A percentile compares a stretch with the other conserved stretches of the same genome.
phyloP scores from a whole-genome alignment of 176 grass and related monocot species.

The Chrysopogon serrulatus region DNA sequence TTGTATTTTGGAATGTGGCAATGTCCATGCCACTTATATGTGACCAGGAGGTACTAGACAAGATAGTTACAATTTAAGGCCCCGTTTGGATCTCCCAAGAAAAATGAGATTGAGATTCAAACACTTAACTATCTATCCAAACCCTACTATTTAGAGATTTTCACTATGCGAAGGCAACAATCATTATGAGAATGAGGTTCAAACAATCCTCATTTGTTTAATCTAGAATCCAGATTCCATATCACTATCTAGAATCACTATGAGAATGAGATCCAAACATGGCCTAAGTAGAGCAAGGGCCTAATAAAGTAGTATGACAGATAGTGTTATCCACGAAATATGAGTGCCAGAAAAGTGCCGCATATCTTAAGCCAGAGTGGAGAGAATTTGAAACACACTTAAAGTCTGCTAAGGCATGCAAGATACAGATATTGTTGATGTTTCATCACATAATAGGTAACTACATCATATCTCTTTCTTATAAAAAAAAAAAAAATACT shows the following conservation, averaged over 20 bases:
- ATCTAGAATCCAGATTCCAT: not conserved
- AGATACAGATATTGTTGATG: constrained; percentile 1
- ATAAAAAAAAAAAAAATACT: not conserved
- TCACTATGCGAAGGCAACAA: not conserved
- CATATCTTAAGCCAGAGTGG: not conserved
- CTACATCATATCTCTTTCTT: not conserved
- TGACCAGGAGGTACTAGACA: not conserved
- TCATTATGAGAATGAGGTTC: not conserved
- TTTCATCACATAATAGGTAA: constrained; percentile 16
- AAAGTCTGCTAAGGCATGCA: not conserved
- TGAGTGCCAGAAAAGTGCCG: constrained; percentile 2
- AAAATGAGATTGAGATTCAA: not conserved
- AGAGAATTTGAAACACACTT: not conserved
- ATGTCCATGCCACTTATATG: not conserved
- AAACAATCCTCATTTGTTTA: not conserved
- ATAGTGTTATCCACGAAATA: not conserved
- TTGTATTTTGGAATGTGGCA: not conserved
- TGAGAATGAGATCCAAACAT: not conserved
- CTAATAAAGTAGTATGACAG: not conserved
- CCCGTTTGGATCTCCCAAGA: not conserved
- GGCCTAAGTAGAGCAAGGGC: not conserved
- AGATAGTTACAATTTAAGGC: not conserved
- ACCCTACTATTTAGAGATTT: not conserved
- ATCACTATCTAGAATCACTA: not conserved
- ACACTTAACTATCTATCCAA: not conserved